Evolutionary conservation across 768 basidiomycete genomes (phyloP).

Genomic region (Phlegmacium glaucopus): DNA sequence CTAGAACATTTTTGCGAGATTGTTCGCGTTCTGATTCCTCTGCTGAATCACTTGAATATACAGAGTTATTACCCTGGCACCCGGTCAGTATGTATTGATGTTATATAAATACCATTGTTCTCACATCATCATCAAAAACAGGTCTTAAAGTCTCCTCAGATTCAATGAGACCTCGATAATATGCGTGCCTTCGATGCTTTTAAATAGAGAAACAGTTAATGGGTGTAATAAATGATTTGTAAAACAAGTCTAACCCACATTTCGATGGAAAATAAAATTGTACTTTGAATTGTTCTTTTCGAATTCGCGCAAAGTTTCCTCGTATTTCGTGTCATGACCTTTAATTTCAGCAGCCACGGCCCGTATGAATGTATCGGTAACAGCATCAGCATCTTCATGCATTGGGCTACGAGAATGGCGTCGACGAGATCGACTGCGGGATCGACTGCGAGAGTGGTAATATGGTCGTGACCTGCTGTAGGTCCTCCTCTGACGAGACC

Average conservation of each 20-base stretch:
- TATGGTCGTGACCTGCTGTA: slow-evolving; percentile 31
- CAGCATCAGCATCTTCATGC: slow-evolving; percentile 59
- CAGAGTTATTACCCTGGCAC: slow-evolving; percentile 75
- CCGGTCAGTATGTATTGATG: slow-evolving; percentile 1
- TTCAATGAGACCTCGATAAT: slow-evolving; percentile 67
- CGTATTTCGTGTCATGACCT: slow-evolving; percentile 76
- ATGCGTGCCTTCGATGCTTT: slow-evolving; percentile 70
- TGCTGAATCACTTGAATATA: slow-evolving; percentile 90
- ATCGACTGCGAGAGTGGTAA: slow-evolving; percentile 40
- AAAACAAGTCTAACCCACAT: slow-evolving; percentile 38
- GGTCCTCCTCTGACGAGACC: slow-evolving; percentile 34
- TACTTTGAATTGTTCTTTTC: slow-evolving; percentile 84
- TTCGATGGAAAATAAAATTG: slow-evolving; percentile 61
- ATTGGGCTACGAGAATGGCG: slow-evolving; percentile 50
- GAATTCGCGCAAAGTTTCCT: slow-evolving; percentile 66
- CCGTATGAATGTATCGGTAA: slow-evolving; percentile 82
- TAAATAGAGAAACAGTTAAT: slow-evolving; percentile 6
- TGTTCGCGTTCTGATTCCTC: slow-evolving; percentile 92
- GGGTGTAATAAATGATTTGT: neutral
- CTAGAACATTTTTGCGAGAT: slow-evolving; percentile 70
- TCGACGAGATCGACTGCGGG: slow-evolving; percentile 33
- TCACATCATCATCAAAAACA: slow-evolving; percentile 80
- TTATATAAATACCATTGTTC: slow-evolving; percentile 8
- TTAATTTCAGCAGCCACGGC: slow-evolving; percentile 85
- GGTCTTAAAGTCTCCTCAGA: slow-evolving; percentile 51